Evolutionary conservation across 2,329 filamentous ascomycete species (phyloP).

Genomic region (Apiospora koreana): DNA sequence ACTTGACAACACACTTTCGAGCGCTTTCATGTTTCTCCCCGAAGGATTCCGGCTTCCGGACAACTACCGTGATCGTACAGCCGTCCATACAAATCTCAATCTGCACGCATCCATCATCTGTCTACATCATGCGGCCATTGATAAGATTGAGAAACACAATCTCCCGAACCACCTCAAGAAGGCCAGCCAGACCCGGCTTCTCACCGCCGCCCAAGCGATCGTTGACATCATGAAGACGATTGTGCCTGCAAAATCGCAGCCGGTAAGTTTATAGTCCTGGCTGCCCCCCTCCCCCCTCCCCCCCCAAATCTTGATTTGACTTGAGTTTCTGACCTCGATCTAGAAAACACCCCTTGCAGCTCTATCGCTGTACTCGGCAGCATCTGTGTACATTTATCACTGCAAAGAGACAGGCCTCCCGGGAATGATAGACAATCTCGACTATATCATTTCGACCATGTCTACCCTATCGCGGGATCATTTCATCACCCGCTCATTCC

Average conservation of each 20-base stretch:
- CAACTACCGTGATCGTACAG: neutral
- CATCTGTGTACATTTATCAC: slow-evolving; percentile 77
- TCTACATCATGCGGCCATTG: slow-evolving; percentile 84
- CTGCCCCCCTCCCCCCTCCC: neutral
- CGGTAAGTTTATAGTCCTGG: slow-evolving; percentile 52
- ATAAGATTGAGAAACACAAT: slow-evolving; percentile 74
- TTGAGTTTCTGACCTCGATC: slow-evolving; percentile 15
- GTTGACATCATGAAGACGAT: slow-evolving; percentile 80
- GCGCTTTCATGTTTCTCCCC: slow-evolving; percentile 52
- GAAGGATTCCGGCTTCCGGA: slow-evolving; percentile 8
- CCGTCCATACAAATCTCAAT: slow-evolving; percentile 81
- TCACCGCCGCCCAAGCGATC: slow-evolving; percentile 81
- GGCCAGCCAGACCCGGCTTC: slow-evolving; percentile 71
- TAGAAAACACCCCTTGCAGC: slow-evolving; percentile 79
- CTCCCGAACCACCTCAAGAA: slow-evolving; percentile 43
- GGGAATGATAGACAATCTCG: slow-evolving; percentile 50
- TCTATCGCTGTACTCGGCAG: slow-evolving; percentile 82
- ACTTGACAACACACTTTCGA: slow-evolving; percentile 79
- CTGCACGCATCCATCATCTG: slow-evolving; percentile 87
- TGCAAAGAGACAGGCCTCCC: slow-evolving; percentile 57
- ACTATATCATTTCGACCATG: slow-evolving; percentile 79
- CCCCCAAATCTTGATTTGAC: neutral
- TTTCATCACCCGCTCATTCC: slow-evolving; percentile 76
- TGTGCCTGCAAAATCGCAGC: slow-evolving; percentile 66
- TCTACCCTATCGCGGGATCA: slow-evolving; percentile 73